phyloP scores from a whole-genome alignment of 1,284 basidiomycete genomes.

The Rhodotorula sp. region DNA sequence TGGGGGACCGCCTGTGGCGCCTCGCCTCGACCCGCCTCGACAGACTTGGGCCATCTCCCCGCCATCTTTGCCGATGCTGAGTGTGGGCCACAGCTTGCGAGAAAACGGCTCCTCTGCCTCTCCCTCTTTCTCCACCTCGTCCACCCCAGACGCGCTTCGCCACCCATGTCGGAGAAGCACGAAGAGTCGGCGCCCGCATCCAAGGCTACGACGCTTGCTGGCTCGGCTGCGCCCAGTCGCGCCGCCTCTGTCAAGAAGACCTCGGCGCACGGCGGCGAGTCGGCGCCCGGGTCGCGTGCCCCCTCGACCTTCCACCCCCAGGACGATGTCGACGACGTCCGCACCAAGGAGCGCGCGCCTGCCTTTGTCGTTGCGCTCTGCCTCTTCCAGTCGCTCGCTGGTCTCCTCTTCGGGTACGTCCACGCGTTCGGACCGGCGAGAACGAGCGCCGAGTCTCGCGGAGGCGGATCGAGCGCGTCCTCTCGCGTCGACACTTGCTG shows the following conservation, averaged over 20 bases:
- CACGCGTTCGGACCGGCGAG: no score
- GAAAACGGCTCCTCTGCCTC: conserved; percentile 2
- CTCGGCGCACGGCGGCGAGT: neutral
- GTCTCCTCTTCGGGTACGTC: conserved; percentile 37
- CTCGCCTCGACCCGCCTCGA: no score
- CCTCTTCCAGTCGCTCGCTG: conserved; percentile 39
- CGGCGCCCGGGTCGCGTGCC: conserved; percentile 25
- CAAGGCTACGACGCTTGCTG: conserved; percentile 28
- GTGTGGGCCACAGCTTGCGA: neutral
- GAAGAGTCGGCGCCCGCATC: conserved; percentile 7
- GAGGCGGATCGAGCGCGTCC: neutral
- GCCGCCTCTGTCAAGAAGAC: conserved; percentile 21
- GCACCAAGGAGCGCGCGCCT: conserved; percentile 38
- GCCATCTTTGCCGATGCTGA: neutral
- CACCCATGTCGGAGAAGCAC: conserved; percentile 11
- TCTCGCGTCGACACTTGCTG: neutral
- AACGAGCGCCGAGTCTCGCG: no score
- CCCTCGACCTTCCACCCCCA: conserved; percentile 23
- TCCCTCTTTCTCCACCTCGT: conserved; percentile 9
- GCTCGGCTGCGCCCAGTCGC: conserved; percentile 22
- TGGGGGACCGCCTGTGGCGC: no score
- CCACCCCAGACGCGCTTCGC: neutral
- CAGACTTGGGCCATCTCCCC: conserved; percentile 2
- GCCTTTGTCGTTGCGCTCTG: conserved; percentile 38
- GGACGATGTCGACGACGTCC: conserved; percentile 17